Base-by-base conservation (phyloP, 2,329 filamentous ascomycete species). In the Trichoderma cornu-damae region DNA sequence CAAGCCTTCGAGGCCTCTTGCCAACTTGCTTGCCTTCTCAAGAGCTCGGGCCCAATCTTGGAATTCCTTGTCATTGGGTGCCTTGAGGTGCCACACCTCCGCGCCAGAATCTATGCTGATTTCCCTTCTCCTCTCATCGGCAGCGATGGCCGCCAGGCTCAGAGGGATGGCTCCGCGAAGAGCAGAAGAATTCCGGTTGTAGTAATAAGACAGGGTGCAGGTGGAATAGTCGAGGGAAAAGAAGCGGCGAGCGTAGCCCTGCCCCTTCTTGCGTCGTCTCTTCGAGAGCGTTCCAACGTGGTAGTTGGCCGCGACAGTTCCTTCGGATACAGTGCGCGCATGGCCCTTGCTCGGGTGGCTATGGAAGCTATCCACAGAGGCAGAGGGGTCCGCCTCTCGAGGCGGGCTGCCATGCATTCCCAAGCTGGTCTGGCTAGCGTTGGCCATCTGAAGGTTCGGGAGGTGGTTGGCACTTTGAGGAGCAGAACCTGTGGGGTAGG, bases 81-180 rank as follows among this genome's bases (percentile, higher is more conserved):
- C 90, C 66, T 86, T 87, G 28, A 99, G 77, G 74, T 97, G 94
- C 94, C 94, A 99, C 24, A 99, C 85, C 72, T 99, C 94, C 2
- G 94, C 92, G 1, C 94, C 94, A 0, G 94, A 97, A 70, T 99
- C 94, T 58, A 99, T 94, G 40, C 88, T 96, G 53, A 99, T 96
- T 71, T 97, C 93, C 62, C 91, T 83, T 35, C 89, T 85, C 66
- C 89, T 85, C 70, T 94, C 90, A 68, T 96, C 92, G 6, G 90
- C 90, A 3, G 92, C 89, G 59, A 99, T 88, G 4, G 90, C 94
- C 14, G 94, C 94, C 51, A 99, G 76, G 24, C 90, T 94, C 7
- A 99, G 79, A 0, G 94, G 94, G 51, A 99, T 94, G 6, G 94
- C 91, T 16, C 94, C 94, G 59, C 94, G 85, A 42, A 99, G 78